phyloP scores from a whole-genome alignment of 1,139 yeast genomes.

The Kurtzmaniella quercitrusa region DNA sequence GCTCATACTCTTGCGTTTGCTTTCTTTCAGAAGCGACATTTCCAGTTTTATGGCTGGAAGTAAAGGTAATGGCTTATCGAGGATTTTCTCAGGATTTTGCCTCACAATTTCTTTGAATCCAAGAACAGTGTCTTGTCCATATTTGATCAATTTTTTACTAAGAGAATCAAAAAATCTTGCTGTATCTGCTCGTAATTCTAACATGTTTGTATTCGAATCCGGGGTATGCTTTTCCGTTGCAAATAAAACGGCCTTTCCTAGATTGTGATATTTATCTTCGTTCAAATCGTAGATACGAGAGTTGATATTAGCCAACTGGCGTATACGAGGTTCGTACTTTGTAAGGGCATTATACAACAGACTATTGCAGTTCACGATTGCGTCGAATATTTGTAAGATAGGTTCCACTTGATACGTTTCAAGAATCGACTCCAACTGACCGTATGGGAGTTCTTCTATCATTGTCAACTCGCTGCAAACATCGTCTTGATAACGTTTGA shows the following conservation, averaged over 20 bases:
- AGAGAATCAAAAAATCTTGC: not conserved
- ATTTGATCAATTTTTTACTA: not conserved
- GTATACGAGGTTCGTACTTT: slow-evolving; percentile 2
- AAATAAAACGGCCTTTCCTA: slow-evolving; percentile 16
- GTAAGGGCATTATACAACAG: not conserved
- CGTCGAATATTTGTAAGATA: slow-evolving; percentile 4
- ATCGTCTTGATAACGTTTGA: slow-evolving; percentile 1
- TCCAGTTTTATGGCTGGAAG: not conserved
- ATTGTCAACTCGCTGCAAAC: not conserved
- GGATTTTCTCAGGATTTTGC: slow-evolving; percentile 10
- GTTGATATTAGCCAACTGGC: slow-evolving; percentile 15
- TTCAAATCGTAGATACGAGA: slow-evolving; percentile 19
- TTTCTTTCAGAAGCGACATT: no score
- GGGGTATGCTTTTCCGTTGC: not conserved
- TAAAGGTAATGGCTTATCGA: slow-evolving; percentile 3
- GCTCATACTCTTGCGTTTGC: slow-evolving; percentile 2
- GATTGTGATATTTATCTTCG: slow-evolving; percentile 12
- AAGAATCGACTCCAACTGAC: not conserved
- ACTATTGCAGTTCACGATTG: slow-evolving; percentile 1
- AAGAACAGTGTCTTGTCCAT: not conserved
- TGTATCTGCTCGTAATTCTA: not conserved
- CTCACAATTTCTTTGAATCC: slow-evolving; percentile 14
- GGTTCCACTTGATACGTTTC: slow-evolving; percentile 6
- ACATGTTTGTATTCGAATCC: not conserved
- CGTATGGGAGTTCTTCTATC: not conserved